These are phyloP conservation scores for Oryza nivara DNA, from an alignment of 176 grass and related monocot genomes.

Conservation along the genomic window DNA sequence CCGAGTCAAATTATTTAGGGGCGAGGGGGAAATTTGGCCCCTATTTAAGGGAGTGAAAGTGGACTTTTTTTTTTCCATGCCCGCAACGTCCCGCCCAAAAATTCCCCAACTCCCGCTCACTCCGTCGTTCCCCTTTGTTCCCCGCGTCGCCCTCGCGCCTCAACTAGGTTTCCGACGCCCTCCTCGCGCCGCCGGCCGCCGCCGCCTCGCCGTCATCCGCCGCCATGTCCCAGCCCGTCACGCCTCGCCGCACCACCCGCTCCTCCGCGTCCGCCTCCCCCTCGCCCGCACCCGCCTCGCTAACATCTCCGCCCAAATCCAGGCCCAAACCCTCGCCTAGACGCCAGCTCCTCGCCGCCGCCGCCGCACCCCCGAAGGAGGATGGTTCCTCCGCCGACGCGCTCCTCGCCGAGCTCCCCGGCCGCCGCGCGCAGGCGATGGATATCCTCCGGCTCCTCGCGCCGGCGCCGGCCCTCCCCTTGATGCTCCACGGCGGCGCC, in stretches of 20 bases:
- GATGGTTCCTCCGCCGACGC: neutral
- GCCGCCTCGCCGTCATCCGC: neutral
- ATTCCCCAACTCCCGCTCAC: conserved; percentile 2
- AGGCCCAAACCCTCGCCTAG: conserved; percentile 32
- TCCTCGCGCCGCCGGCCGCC: conserved; percentile 5
- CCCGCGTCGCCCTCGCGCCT: neutral
- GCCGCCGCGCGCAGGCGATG: conserved; percentile 58
- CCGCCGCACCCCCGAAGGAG: neutral
- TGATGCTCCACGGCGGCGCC: conserved; percentile 66
- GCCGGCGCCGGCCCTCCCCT: conserved; percentile 58
- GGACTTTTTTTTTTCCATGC: no score
- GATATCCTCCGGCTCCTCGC: conserved; percentile 73
- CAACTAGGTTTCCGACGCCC: conserved; percentile 42
- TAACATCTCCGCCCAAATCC: conserved; percentile 42
- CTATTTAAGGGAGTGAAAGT: no score
- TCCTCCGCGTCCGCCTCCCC: conserved; percentile 25
- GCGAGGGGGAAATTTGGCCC: no score
- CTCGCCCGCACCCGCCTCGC: neutral
- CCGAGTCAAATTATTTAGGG: no score
- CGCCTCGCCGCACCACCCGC: conserved; percentile 55
- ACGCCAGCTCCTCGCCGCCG: conserved; percentile 1
- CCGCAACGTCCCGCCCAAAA: conserved; percentile 24
- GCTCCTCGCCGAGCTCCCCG: conserved; percentile 46
- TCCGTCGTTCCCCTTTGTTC: conserved; percentile 32
- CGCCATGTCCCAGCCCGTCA: conserved; percentile 50